phyloP scores from a whole-genome alignment of 768 basidiomycete species.

The Multifurca ochricompacta region DNA sequence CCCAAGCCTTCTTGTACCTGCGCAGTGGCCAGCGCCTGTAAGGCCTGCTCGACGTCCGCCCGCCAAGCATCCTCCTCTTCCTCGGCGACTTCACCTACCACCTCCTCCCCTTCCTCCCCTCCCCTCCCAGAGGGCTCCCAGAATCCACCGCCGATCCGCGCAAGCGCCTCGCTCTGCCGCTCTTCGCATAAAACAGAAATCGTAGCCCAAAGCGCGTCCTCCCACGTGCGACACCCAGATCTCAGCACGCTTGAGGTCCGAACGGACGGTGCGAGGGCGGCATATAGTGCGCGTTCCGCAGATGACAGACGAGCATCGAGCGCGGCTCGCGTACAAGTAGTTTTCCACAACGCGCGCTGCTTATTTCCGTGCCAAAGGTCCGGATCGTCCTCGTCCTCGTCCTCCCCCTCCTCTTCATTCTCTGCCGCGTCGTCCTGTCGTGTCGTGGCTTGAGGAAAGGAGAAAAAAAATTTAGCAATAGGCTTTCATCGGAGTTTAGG shows the following conservation, averaged over 20 bases:
- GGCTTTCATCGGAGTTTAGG: too few relatives aligned
- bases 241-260: conserved; percentile 60
- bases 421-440: conserved; percentile 41
- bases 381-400: conserved; percentile 35
- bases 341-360: conserved; percentile 79
- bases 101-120: conserved; percentile 29
- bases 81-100: conserved; percentile 24
- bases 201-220: conserved; percentile 93
- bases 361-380: conserved; percentile 69
- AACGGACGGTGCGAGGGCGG: conserved; percentile 68
- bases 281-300: conserved; percentile 81
- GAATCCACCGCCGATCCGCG: conserved; percentile 58
- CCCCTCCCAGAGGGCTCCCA: conserved; percentile 63
- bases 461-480: not conserved
- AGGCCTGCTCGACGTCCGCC: conserved; percentile 47
- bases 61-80: conserved; percentile 54
- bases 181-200: conserved; percentile 76
- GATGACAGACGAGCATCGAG: conserved; percentile 50
- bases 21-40: conserved; percentile 52
- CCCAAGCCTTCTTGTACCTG: conserved; percentile 57
- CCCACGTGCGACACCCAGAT: conserved; percentile 80
- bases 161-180: conserved; percentile 62
- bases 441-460: conserved; percentile 39
- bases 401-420: conserved; percentile 37
- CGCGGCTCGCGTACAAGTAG: conserved; percentile 71